These are phyloP conservation scores for Forsythia suspensa DNA, from an alignment of 257 asterid genomes.

Conservation along the genomic window DNA sequence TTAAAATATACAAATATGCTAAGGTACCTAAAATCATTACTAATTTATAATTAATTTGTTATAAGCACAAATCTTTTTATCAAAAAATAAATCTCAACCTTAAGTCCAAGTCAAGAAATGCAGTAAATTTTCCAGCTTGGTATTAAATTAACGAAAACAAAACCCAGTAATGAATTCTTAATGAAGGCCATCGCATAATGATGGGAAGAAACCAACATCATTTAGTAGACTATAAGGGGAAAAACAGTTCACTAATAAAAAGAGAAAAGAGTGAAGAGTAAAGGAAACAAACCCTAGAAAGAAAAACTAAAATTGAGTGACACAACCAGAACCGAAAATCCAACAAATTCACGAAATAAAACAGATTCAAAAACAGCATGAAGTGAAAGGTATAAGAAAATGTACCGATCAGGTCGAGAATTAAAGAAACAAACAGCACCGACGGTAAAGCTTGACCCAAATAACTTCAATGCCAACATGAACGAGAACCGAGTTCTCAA, in stretches of 20 bases:
- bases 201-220: conserved; percentile 16
- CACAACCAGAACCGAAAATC: conserved; percentile 6
- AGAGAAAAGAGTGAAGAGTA: neutral
- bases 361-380: neutral
- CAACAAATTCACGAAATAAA: conserved; percentile 13
- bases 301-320: neutral
- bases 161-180: neutral
- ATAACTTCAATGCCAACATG: conserved; percentile 3
- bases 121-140: neutral
- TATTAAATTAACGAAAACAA: no score
- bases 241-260: neutral
- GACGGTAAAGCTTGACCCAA: conserved; percentile 1
- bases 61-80: no score
- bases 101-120: no score
- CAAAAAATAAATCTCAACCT: no score
- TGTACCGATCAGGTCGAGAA: neutral
- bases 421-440: conserved; percentile 1
- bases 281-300: conserved; percentile 23
- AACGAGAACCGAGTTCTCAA: neutral
- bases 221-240: conserved; percentile 11
- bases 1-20: neutral
- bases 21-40: no score
- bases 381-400: neutral
- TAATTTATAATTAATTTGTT: no score
- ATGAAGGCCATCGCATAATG: neutral